Evolutionary conservation across 768 basidiomycete genomes (phyloP), one percentile per base, ranked within the genome.

Genomic region (Russula brevipes): DNA sequence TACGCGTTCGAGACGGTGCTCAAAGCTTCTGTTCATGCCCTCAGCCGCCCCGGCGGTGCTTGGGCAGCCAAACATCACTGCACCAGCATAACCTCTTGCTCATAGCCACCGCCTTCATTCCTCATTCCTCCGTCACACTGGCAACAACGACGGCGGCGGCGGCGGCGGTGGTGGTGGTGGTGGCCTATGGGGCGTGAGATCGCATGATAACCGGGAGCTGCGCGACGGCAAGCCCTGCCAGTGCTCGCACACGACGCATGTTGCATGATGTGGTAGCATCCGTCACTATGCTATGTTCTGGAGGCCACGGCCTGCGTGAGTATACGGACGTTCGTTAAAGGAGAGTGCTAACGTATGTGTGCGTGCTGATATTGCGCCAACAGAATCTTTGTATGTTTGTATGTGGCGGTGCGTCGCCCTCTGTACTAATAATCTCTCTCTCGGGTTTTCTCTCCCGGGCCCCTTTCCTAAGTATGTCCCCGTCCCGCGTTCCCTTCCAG

Each of bases 301-400:
- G 72, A 82, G 79, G 67, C 66, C 61, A 77, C 86, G 82, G 69
- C 79, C 84, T 4, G 82, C 41, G 30, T 41, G 54, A n/a, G 24
- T 19, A 19, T 36, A 31, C 36, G 38, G 14, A 5, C 88, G 84
- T 61, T 86, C 93, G 2, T 83, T 98, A 70, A 82, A 82, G 69
- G 91, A 95, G 71, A 89, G 88, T 64, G 24, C 77, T 98, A 68
- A 82, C 81, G 69, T 89, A 88, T 73, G 96, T 96, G 16, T 88
- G 85, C 69, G 96, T 97, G 1, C 94, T 95, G 71, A 96, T 98
- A 72, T 92, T 89, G 10, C 62, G 80, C 87, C 12, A 84, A 84
- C 64, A 92, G 93, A 8, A 85, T 89, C 24, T 67, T 80, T 92
- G n/a, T 91, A 90, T 72, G 88, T 94, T 5, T 95, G 91, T 88